A percentile compares a stretch with the other conserved stretches of the same genome.
These are phyloP conservation scores for Ganoderma lucidum DNA, from an alignment of 1,284 basidiomycete genomes.

Conservation along the genomic window DNA sequence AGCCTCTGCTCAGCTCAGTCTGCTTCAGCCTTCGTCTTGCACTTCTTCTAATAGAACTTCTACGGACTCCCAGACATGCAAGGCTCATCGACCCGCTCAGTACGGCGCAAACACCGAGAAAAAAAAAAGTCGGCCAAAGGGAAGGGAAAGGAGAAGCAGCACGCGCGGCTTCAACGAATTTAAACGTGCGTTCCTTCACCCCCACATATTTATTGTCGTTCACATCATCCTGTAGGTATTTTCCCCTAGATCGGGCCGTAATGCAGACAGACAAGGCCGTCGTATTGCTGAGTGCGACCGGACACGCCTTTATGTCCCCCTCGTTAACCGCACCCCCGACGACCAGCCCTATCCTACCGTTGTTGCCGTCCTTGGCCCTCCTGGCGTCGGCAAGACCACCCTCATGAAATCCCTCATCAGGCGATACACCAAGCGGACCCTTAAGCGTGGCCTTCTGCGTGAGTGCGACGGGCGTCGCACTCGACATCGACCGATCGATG, in stretches of 20 bases:
- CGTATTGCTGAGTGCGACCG: conserved; percentile 95
- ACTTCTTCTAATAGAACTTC: not conserved
- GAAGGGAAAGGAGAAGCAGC: conserved; percentile 70
- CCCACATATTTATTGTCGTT: not conserved
- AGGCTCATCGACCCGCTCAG: conserved; percentile 77
- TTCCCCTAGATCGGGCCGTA: conserved; percentile 87
- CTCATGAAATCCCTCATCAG: conserved; percentile 92
- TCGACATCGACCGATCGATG: conserved; percentile 91
- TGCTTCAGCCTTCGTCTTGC: not conserved
- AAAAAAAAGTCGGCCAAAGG: conserved; percentile 59
- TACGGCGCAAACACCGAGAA: conserved; percentile 81
- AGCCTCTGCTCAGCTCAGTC: not conserved
- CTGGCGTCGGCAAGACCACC: conserved; percentile 97
- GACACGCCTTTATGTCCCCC: conserved; percentile 93
- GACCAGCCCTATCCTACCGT: conserved; percentile 94
- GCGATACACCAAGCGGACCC: conserved; percentile 93
- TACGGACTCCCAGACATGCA: conserved; percentile 80
- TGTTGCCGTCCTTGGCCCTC: conserved; percentile 96
- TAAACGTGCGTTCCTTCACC: conserved; percentile 64
- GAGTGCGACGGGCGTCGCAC: conserved; percentile 93
- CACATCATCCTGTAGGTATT: conserved; percentile 73
- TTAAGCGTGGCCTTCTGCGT: conserved; percentile 88
- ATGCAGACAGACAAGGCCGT: conserved; percentile 89
- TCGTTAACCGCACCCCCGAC: conserved; percentile 94
- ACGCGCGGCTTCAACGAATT: conserved; percentile 79